Percentiles rank a stretch among this genome's conserved stretches.
Conservation (phyloP, 148 eudicot genomes). For the Rhododendron henanense region DNA sequence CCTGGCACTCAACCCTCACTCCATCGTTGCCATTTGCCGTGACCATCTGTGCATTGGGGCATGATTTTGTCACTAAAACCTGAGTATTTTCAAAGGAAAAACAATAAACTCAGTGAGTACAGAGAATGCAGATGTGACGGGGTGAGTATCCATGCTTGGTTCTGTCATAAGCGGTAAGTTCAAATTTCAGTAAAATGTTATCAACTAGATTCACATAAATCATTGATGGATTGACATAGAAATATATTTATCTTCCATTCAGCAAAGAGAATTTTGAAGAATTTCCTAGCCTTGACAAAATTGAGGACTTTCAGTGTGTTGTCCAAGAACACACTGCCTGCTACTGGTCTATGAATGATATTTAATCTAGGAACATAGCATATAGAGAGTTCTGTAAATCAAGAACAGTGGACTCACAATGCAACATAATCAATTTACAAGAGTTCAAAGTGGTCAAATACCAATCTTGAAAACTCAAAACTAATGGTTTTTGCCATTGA, state of each 20-base stretch:
- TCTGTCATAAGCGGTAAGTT: not conserved
- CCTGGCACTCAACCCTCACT: not conserved
- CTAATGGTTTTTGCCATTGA: not conserved
- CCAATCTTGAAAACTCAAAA: not conserved
- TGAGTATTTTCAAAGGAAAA: not conserved
- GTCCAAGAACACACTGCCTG: not conserved
- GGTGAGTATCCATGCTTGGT: not conserved
- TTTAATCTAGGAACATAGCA: not conserved
- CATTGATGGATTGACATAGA: not conserved
- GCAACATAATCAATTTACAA: not conserved
- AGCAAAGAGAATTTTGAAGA: not conserved
- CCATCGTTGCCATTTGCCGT: not conserved
- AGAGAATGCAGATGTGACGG: not conserved
- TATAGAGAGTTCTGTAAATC: not conserved
- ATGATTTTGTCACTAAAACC: not conserved
- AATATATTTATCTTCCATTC: not conserved
- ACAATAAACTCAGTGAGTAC: not conserved
- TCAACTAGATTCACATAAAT: not conserved
- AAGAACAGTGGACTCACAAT: not conserved
- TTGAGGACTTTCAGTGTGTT: not conserved
- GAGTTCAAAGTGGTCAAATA: not conserved
- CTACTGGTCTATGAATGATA: not conserved
- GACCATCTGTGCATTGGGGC: not conserved
- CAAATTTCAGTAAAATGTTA: not conserved
- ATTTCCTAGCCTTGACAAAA: not conserved